These are phyloP conservation scores for Pelargonium citronellum DNA, from an alignment of 441 rosid genomes.

Conservation along the genomic window DNA sequence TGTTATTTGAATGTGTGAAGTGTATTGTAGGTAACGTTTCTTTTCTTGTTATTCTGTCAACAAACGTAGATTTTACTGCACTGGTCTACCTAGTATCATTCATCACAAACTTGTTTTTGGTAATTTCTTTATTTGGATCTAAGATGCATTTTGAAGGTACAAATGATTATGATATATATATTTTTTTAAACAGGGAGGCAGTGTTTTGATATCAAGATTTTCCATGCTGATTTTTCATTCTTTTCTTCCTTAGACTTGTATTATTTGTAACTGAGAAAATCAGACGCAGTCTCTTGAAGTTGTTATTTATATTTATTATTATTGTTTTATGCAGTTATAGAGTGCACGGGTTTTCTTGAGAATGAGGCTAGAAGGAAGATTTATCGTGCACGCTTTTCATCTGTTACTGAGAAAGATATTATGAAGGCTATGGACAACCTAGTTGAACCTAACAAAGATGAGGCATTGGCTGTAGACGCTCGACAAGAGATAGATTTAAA, in stretches of 20 bases:
- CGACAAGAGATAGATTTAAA: constrained; percentile 97
- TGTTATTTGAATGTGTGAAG: background rate
- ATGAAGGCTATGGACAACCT: constrained; percentile 79
- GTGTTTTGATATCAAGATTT: background rate
- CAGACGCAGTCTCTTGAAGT: too few relatives aligned
- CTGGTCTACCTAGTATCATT: background rate
- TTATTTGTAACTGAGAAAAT: too few relatives aligned
- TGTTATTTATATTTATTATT: too few relatives aligned
- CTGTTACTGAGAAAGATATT: constrained; percentile 86
- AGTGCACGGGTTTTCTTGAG: constrained; percentile 57
- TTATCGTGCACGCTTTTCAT: constrained; percentile 84
- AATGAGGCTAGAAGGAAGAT: constrained; percentile 54
- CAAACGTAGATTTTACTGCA: background rate
- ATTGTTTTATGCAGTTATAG: constrained; percentile 50
- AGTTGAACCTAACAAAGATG: constrained; percentile 70
- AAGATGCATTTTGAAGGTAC: background rate
- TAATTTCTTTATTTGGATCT: background rate
- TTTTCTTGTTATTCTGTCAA: background rate
- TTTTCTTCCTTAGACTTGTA: background rate
- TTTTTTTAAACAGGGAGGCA: too few relatives aligned
- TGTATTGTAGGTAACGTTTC: too few relatives aligned
- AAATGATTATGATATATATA: background rate
- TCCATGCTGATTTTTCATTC: background rate
- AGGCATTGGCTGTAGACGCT: constrained; percentile 94
- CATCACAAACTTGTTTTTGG: background rate